A percentile compares a stretch with the other conserved stretches of the same genome.
Conservation (phyloP, 1,284 basidiomycete genomes). For the Volvariella volvacea region DNA sequence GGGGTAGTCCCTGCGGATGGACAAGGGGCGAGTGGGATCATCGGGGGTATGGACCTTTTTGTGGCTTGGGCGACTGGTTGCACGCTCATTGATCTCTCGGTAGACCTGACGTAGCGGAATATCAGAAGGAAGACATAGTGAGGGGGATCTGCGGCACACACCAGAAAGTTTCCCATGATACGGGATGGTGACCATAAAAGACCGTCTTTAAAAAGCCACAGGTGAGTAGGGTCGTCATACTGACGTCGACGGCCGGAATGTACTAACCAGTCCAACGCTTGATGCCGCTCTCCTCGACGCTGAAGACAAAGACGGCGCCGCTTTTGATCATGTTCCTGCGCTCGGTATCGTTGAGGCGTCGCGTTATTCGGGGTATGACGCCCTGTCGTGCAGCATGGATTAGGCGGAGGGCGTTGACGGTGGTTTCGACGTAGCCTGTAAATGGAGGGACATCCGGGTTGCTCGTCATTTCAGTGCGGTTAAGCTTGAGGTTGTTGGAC, state of each 20-base stretch:
- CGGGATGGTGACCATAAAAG: conserved; percentile 77
- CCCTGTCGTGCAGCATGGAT: conserved; percentile 74
- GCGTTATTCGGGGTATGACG: conserved; percentile 67
- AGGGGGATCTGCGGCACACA: conserved; percentile 23
- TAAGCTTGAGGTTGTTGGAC: conserved; percentile 49
- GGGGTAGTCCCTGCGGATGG: conserved; percentile 27
- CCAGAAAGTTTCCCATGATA: conserved; percentile 77
- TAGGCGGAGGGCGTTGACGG: conserved; percentile 70
- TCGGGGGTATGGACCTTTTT: conserved; percentile 38
- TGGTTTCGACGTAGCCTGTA: conserved; percentile 69
- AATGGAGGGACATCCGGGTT: conserved; percentile 52
- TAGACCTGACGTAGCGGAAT: conserved; percentile 45
- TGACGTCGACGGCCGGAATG: conserved; percentile 4
- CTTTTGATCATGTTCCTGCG: conserved; percentile 66
- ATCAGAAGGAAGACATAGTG: conserved; percentile 2
- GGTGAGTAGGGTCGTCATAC: conserved; percentile 10
- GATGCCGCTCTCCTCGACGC: conserved; percentile 77
- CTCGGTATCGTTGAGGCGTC: conserved; percentile 73
- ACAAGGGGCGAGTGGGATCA: conserved; percentile 27
- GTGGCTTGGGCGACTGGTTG: conserved; percentile 39
- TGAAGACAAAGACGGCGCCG: conserved; percentile 80
- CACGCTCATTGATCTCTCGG: conserved; percentile 63
- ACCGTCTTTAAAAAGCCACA: conserved; percentile 41
- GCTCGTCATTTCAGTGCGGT: conserved; percentile 29
- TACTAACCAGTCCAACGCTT: conserved; percentile 69